Evolutionary conservation across 306 rosid genomes (phyloP).

Genomic region (Pterocarpus santalinus): DNA sequence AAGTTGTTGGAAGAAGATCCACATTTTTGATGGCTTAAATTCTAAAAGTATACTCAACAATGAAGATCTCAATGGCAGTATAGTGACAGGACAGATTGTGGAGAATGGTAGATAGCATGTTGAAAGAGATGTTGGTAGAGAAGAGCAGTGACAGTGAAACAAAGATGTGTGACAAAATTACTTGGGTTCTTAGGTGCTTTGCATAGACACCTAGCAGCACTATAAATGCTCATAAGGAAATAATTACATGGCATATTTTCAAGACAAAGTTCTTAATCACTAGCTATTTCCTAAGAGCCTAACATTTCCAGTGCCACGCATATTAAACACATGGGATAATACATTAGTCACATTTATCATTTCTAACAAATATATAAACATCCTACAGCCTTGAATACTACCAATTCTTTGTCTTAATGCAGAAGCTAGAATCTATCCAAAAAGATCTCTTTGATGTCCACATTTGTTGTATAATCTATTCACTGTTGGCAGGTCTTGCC

Average conservation of each 20-base stretch:
- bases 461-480: constrained; percentile 33
- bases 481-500: constrained; percentile 72
- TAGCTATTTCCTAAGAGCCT: not conserved
- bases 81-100: too few relatives aligned
- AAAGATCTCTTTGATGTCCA: not conserved
- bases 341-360: not conserved
- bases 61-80: too few relatives aligned
- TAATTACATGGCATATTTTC: not conserved
- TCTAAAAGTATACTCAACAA: too few relatives aligned
- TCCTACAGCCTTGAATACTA: constrained; percentile 16
- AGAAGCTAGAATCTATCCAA: not conserved
- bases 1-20: too few relatives aligned
- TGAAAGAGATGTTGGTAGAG: not conserved
- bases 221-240: not conserved
- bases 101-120: too few relatives aligned
- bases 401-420: constrained; percentile 20
- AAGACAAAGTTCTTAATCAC: not conserved
- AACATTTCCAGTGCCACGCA: not conserved
- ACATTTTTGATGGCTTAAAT: too few relatives aligned
- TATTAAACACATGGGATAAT: not conserved
- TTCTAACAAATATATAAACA: not conserved
- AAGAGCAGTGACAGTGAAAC: too few relatives aligned
- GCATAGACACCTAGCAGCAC: not conserved
- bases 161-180: too few relatives aligned
- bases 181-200: not conserved